Base-by-base conservation (phyloP, 1,284 basidiomycete genomes). In the Cerioporus squamosus region DNA sequence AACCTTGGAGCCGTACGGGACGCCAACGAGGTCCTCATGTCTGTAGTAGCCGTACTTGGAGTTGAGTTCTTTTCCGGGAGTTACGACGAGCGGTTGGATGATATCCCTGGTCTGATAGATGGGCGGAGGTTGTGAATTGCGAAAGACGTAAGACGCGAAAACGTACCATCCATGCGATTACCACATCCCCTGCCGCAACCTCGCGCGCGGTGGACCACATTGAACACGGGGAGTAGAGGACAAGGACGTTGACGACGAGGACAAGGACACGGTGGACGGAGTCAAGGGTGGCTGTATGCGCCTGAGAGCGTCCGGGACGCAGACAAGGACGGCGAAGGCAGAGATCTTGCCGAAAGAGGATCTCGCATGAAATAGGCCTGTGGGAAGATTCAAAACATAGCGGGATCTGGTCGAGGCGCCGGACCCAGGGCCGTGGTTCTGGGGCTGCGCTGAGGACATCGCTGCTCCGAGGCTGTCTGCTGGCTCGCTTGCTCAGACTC, bases 21-120 rank as follows among this genome's bases (percentile, higher is more conserved):
- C 77, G 24, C 95, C 97, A 62, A 99, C 79, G 74, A 99, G 85
- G 71, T 94, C 90, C 49, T 86, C 76, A 72, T 99, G 97, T 15
- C 82, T 83, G 77, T 97, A 99, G 67, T 86, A 79, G 44, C 97
- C 97, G 75, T 88, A 99, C 66, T 91, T 92, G 72, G 88, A 93
- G 75, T 96, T 94, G 56, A 95, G 85, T 60, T 90, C 85, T 69
- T 91, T 88, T 51, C 94, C 97, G 2, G 88, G 86, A 0, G 86
- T 86, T 62, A 98, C 81, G n/a, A 87, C 79, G 61, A 98, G 83
- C 1, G 94, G 90, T 51, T 90, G 86, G 47, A 96, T 76, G 57
- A 85, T 75, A 60, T 95, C 94, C 57, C 94, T 80, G 9, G 93
- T 94, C 91, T 94, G 70, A 31, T 15, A 54, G 38, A 29, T 44